Base-by-base conservation (phyloP, 208 protist genomes). In the Leishmania gerbilli region DNA sequence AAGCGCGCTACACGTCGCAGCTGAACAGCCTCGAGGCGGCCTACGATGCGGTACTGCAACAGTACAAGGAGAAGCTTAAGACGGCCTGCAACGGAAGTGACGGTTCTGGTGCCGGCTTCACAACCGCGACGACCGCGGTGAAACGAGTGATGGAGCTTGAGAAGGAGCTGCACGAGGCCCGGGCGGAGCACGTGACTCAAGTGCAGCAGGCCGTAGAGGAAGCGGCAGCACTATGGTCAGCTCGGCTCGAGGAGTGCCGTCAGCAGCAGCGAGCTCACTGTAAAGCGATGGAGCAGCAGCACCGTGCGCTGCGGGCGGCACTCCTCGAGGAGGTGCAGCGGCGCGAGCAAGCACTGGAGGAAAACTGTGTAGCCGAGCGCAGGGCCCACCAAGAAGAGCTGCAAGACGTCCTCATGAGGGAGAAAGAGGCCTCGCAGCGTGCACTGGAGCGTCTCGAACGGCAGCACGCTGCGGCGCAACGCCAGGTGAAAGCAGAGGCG, bases 301-400 rank as follows among this genome's bases (percentile, higher is more conserved):
- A 87, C 55, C 79, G 82, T 34, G 47, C 31, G 2, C 79, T 86
- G 67, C 84, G 82, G 24, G 55, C 77, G 27, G 8, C 72, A 0
- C 77, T 87, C 8, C 71, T 87, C 55, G 77, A 79, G 6, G 79
- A 84, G 56, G 83, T 87, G 51, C 58, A 79, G 21, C 27, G 82
- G 55, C 84, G 82, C 2, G 78, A 84, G 74, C 71, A 79, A 3
- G 87, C 71, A 17, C 62, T 87, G 71, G 86, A 87, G 74, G 62
- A 60, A 24, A 85, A 74, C 4, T 51, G 31, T 53, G 45, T 49
- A 11, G 78, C 74, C 68, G 85, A 71, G 88, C 84, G 78, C 45
- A 67, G 74, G 40, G 68, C 85, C 21, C 84, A 90, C 56, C 69
- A 79, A 34, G 67, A 67, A 6, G 86, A 89, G 69, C 69, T 85